Evolutionary conservation across 176 grass and related monocot species (phyloP).

Genomic region (Juncus effusus): DNA sequence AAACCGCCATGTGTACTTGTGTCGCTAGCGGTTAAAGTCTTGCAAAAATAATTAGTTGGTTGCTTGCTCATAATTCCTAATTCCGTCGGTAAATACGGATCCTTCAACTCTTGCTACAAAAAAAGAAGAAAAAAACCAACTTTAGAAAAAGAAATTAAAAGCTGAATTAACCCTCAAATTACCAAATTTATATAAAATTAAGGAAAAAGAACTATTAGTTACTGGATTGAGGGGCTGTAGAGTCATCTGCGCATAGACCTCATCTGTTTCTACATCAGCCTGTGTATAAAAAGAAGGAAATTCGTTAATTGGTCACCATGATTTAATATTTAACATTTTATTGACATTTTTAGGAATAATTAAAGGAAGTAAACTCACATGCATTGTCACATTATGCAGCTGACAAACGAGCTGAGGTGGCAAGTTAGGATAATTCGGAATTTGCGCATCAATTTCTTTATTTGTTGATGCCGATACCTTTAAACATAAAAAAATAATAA

Average conservation of each 20-base stretch:
- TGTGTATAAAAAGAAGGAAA: constrained; percentile 26
- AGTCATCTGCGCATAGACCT: constrained; percentile 98
- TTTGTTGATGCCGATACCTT: constrained; percentile 95
- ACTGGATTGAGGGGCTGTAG: constrained; percentile 86
- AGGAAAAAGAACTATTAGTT: constrained; percentile 26
- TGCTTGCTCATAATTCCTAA: constrained; percentile 82
- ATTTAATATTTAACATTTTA: background rate
- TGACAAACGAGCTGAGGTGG: constrained; percentile 95
- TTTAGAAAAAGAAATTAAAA: background rate
- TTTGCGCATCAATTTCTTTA: constrained; percentile 92
- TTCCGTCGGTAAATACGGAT: constrained; percentile 85
- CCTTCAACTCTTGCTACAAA: constrained; percentile 94
- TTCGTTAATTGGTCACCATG: too few species aligned
- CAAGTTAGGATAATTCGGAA: constrained; percentile 85
- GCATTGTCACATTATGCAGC: constrained; percentile 97
- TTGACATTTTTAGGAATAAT: background rate
- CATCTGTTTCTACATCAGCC: constrained; percentile 93
- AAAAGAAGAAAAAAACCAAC: constrained; percentile 24
- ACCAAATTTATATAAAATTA: background rate
- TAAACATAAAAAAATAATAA: constrained; percentile 11
- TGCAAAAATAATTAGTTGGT: constrained; percentile 98
- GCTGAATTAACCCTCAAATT: background rate
- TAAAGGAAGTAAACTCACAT: constrained; percentile 46
- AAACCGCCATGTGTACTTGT: constrained; percentile 99
- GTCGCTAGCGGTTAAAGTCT: constrained; percentile 96